Evolutionary conservation across 352 stramenopile species (phyloP).

Genomic region (Globisporangium nunn): DNA sequence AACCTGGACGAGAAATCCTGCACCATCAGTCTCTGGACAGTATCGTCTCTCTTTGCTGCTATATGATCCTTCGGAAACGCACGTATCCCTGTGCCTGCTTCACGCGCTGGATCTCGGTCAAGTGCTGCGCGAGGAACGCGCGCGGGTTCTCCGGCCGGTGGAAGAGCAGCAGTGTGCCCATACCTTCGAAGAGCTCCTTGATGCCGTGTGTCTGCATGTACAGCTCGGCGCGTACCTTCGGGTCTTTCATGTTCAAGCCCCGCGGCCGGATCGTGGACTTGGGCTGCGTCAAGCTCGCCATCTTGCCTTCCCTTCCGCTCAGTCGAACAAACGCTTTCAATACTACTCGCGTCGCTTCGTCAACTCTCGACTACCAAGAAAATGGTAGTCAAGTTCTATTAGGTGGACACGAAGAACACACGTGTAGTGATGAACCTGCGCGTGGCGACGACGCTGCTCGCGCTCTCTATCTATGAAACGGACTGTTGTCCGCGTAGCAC

Average conservation of each 20-base stretch:
- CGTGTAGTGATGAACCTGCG: too few species aligned
- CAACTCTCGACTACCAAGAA: too few species aligned
- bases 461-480: constrained; percentile 28
- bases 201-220: constrained; percentile 63
- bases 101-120: constrained; percentile 42
- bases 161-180: constrained; percentile 59
- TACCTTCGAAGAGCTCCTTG: constrained; percentile 58
- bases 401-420: too few species aligned
- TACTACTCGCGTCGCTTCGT: too few species aligned
- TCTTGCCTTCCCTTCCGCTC: not conserved
- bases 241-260: constrained; percentile 49
- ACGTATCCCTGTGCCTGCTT: constrained; percentile 54
- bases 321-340: too few species aligned
- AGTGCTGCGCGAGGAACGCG: constrained; percentile 49
- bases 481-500: constrained; percentile 68
- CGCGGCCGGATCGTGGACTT: constrained; percentile 8
- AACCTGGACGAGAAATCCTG: constrained; percentile 16
- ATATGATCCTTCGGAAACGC: constrained; percentile 2
- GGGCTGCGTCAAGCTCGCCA: constrained; percentile 1
- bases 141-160: constrained; percentile 54
- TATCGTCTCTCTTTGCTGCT: too few species aligned
- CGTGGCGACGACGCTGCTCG: too few species aligned
- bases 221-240: constrained; percentile 48
- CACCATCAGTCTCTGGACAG: too few species aligned
- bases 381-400: too few species aligned